These are phyloP conservation scores for Aspergillus heteromorphus DNA, from an alignment of 495 filamentous ascomycete genomes.

Conservation along the genomic window DNA sequence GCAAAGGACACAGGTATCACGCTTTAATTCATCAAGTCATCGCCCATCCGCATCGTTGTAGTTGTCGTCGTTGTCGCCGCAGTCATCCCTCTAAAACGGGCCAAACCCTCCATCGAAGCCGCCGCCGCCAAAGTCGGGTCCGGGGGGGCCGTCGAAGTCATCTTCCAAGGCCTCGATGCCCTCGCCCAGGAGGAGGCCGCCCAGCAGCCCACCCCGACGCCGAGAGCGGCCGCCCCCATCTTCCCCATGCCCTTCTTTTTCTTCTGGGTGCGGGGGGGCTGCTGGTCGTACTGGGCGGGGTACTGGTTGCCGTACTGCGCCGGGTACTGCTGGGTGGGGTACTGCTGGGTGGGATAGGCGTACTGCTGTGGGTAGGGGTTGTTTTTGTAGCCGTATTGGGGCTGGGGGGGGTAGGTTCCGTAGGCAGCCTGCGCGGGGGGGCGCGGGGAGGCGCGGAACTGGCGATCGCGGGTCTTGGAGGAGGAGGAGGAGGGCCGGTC, in stretches of 20 bases:
- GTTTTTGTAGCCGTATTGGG: not conserved
- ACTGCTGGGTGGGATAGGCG: not conserved
- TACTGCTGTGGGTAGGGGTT: not conserved
- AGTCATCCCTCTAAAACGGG: not conserved
- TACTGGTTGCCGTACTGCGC: not conserved
- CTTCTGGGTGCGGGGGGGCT: not conserved
- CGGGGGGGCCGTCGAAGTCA: not conserved
- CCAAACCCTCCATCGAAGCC: not conserved
- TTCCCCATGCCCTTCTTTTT: not conserved
- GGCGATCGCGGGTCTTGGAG: slow-evolving; percentile 19
- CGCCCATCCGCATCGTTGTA: too few species aligned
- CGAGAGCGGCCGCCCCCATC: not conserved
- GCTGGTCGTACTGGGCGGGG: not conserved
- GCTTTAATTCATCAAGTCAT: too few species aligned
- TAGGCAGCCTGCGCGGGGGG: not conserved
- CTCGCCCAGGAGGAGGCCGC: not conserved
- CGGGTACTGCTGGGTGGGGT: not conserved
- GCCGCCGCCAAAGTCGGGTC: not conserved
- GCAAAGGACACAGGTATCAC: too few species aligned
- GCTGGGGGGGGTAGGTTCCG: too few species aligned
- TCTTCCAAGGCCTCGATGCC: not conserved
- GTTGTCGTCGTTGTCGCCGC: too few species aligned
- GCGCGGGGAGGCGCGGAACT: not conserved
- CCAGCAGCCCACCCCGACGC: not conserved
- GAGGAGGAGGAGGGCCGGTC: too few species aligned